Base-by-base conservation (phyloP, 139 green algal genomes). In the Yamagishiella unicocca region DNA sequence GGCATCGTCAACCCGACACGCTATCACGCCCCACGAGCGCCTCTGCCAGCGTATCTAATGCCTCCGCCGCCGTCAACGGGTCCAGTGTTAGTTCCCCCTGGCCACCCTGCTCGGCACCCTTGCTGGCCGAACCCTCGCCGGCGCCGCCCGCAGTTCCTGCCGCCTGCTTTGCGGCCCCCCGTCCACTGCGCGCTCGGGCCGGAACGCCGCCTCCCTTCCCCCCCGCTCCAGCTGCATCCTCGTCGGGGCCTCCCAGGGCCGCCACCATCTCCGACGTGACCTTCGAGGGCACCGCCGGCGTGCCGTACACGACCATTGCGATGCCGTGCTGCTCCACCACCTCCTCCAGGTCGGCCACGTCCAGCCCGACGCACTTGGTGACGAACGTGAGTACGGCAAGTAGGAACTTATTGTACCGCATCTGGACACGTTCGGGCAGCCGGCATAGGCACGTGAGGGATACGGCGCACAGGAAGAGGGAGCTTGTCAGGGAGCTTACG, bases 371-470 rank as follows among this genome's bases (percentile, higher is more conserved):
- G 85, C 93, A 94, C 87, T 93, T 93, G 46, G 88, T 72, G 43
- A 95, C 84, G 78, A 95, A 95, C 25, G 87, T 87, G 4, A 95
- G 87, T 45, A 95, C 84, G 1, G 90, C 88, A 40, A 93, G 76
- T 38, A 92, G 50, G 84, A 89, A 94, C 75, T 82, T 87, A 89
- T 93, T 94, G 92, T 91, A 84, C 29, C 87, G 82, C 79, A 89
- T 37, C 54, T 93, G 43, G n/a, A n/a, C n/a, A n/a, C n/a, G n/a
- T n/a, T n/a, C n/a, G n/a, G n/a, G n/a, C n/a, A n/a, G n/a, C n/a
- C n/a, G n/a, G n/a, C n/a, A n/a, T n/a, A n/a, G n/a, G n/a, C n/a
- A n/a, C n/a, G n/a, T n/a, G n/a, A n/a, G n/a, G n/a, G n/a, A n/a
- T n/a, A n/a, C n/a, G n/a, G n/a, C n/a, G n/a, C n/a, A n/a, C n/a